phyloP scores from a whole-genome alignment of 139 green algal genomes.

The Diplosphaera chodatii region DNA sequence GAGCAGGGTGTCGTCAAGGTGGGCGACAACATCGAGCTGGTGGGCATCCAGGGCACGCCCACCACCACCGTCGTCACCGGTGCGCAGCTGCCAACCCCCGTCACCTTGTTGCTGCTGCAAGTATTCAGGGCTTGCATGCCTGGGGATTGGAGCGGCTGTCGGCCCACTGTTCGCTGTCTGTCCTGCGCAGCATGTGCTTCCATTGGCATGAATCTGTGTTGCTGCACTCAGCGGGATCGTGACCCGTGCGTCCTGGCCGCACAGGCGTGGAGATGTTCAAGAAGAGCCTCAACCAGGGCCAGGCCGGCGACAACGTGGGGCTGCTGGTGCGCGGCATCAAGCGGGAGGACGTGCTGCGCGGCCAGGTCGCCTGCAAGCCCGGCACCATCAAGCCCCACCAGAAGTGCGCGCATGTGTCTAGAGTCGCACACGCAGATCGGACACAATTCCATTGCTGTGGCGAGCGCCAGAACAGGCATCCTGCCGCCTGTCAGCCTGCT shows the following conservation, averaged over 20 bases:
- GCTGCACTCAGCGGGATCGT: no score
- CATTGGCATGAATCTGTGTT: no score
- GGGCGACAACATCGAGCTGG: slow-evolving; percentile 91
- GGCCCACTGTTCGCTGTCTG: no score
- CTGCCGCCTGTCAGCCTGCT: no score
- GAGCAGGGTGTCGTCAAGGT: slow-evolving; percentile 91
- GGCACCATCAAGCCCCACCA: slow-evolving; percentile 70
- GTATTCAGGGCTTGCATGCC: no score
- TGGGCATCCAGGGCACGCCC: slow-evolving; percentile 68
- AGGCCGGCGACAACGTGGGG: slow-evolving; percentile 96
- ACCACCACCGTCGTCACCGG: slow-evolving; percentile 78
- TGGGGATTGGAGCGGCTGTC: no score
- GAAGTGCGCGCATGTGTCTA: slow-evolving; percentile 23
- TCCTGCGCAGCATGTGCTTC: no score
- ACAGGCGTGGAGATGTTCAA: slow-evolving; percentile 98
- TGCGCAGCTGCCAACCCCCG: slow-evolving; percentile 3
- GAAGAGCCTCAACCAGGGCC: slow-evolving; percentile 83
- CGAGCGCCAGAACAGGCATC: no score
- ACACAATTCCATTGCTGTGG: no score
- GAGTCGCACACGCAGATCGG: no score
- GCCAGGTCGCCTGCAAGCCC: slow-evolving; percentile 87
- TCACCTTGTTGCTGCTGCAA: no score
- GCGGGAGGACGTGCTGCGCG: slow-evolving; percentile 87
- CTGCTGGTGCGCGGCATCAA: slow-evolving; percentile 94
- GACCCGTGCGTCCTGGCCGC: no score